Evolutionary conservation across 208 protist species (phyloP).

Genomic region (Crithidia expoeki): DNA sequence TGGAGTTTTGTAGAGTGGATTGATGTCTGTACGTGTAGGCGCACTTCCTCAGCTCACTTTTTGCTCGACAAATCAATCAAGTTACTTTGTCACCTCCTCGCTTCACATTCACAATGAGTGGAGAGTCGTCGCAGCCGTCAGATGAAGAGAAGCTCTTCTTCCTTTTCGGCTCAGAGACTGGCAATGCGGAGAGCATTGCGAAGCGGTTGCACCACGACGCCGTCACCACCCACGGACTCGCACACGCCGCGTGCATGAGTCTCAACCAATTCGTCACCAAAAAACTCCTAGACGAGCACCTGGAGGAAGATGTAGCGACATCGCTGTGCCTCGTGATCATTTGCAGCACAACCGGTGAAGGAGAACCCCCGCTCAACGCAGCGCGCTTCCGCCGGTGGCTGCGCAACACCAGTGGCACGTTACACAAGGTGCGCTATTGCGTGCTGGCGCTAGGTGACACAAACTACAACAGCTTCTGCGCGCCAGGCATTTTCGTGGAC

Average conservation of each 20-base stretch:
- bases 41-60: no score
- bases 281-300: constrained; percentile 45
- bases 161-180: constrained; percentile 70
- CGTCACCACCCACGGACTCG: constrained; percentile 25
- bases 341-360: constrained; percentile 79
- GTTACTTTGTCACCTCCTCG: not conserved
- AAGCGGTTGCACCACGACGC: constrained; percentile 56
- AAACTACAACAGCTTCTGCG: constrained; percentile 84
- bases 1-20: no score
- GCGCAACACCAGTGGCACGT: constrained; percentile 41
- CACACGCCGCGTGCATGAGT: constrained; percentile 39
- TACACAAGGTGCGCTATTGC: constrained; percentile 48
- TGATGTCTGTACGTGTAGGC: no score
- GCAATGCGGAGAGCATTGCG: constrained; percentile 70
- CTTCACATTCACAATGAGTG: constrained; percentile 19
- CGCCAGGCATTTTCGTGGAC: constrained; percentile 63
- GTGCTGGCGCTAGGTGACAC: constrained; percentile 78
- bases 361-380: constrained; percentile 78
- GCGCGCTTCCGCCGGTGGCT: constrained; percentile 63
- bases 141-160: constrained; percentile 40
- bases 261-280: constrained; percentile 43
- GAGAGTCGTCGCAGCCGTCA: not conserved
- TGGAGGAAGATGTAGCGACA: constrained; percentile 13
- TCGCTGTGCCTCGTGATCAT: constrained; percentile 65
- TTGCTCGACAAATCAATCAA: no score